These are phyloP conservation scores for Fomitopsis pulvina DNA, from an alignment of 768 basidiomycete species.

Conservation along the genomic window DNA sequence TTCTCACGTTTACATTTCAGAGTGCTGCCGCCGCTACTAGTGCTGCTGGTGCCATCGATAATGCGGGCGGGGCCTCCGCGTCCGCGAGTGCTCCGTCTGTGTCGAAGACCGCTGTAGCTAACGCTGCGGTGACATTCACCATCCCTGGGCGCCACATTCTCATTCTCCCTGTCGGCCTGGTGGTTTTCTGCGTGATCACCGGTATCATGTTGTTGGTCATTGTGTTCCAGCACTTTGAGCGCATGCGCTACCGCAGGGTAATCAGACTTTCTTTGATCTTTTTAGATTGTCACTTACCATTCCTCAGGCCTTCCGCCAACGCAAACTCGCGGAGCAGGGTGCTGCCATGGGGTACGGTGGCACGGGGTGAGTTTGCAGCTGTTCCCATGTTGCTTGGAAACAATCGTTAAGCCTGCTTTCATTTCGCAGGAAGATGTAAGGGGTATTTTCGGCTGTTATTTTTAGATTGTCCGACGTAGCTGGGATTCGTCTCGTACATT, in stretches of 20 bases:
- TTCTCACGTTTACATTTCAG: background rate
- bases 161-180: constrained; percentile 78
- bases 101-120: constrained; percentile 25
- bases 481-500: constrained; percentile 1
- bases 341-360: constrained; percentile 56
- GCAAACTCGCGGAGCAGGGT: constrained; percentile 62
- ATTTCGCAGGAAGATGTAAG: background rate
- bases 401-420: background rate
- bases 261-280: constrained; percentile 16
- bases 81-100: constrained; percentile 18
- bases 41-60: constrained; percentile 13
- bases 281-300: constrained; percentile 3
- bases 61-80: constrained; percentile 24
- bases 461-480: constrained; percentile 2
- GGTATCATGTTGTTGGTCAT: constrained; percentile 79
- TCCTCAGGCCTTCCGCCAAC: constrained; percentile 63
- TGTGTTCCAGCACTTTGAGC: constrained; percentile 80
- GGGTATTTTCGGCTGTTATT: constrained; percentile 1
- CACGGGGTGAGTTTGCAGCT: constrained; percentile 27
- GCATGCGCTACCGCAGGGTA: constrained; percentile 82
- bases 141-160: constrained; percentile 69
- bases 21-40: constrained; percentile 7
- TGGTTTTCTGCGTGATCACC: constrained; percentile 80
- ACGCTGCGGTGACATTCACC: constrained; percentile 36
- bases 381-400: background rate